Evolutionary conservation across 768 basidiomycete species (phyloP), one percentile per base, ranked within the genome.

Genomic region (Xerocomus brunneocitrinus): DNA sequence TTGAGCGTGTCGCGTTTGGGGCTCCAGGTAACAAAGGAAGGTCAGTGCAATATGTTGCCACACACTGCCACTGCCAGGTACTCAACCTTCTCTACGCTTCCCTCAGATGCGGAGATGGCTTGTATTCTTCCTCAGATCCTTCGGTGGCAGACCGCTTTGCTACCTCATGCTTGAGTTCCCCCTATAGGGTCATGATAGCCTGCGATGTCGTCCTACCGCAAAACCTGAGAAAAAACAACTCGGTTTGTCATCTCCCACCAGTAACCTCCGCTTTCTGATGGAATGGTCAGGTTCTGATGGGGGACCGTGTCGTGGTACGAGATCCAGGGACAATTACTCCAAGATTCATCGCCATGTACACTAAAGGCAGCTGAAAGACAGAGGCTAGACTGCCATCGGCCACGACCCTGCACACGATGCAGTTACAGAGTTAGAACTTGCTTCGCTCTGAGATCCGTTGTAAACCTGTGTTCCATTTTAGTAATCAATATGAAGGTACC

Each of bases 101-200:
- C 46, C 48, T 45, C 42, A 85, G 84, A 61, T 79, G 79, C 52
- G 84, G 84, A 27, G 74, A 80, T 48, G 84, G 84, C 22, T 70
- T 86, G 44, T 85, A 87, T 60, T 81, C 82, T 19, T 83, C 80
- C 63, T 73, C 72, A 38, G 82, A 83, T 65, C 78, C 85, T 16
- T 77, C 75, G 46, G 66, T 73, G 16, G 84, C 84, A 19, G 82
- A 87, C 65, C 67, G 60, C 8, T 76, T 76, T 63, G 79, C 84
- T n/a, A 86, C 83, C 5, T 85, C 84, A 38, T 85, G 83, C 63
- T 77, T 80, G 41, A 76, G 77, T 41, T 84, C 84, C 5, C 85
- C 84, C 6, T 86, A 81, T 70, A 78, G 85, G 8, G 80, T 84
- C 27, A 79, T 79, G 74, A 74, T 86, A 58, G 81, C 79, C 14